Conservation (phyloP, 108 stramenopile genomes). For the Fragilaria crotonensis region DNA sequence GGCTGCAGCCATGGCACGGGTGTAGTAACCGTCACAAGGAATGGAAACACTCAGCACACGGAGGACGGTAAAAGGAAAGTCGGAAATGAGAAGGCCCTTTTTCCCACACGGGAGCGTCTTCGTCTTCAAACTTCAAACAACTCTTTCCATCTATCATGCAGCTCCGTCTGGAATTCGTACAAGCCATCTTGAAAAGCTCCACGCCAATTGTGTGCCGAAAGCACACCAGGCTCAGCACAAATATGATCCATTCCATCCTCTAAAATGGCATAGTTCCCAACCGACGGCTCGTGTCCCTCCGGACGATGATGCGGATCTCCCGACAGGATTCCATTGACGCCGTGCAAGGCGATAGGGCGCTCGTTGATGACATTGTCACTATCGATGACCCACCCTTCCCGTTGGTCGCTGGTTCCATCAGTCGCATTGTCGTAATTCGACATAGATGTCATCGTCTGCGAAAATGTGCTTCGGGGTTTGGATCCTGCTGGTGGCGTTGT, state of each 20-base stretch:
- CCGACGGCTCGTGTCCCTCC: too few species aligned
- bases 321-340: conserved; percentile 59
- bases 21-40: conserved; percentile 49
- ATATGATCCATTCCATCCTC: conserved; percentile 52
- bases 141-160: conserved; percentile 50
- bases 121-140: too few species aligned
- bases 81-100: conserved; percentile 52
- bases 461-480: too few species aligned
- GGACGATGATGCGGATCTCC: too few species aligned
- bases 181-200: conserved; percentile 50
- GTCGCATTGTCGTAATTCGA: too few species aligned
- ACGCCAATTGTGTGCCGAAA: conserved; percentile 40
- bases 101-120: conserved; percentile 38
- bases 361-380: conserved; percentile 28
- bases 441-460: too few species aligned
- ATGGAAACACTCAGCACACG: conserved; percentile 50
- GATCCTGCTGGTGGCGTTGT: too few species aligned
- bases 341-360: conserved; percentile 56
- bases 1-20: conserved; percentile 31
- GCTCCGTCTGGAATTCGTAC: conserved; percentile 42
- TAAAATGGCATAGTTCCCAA: conserved; percentile 30
- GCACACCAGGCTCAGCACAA: conserved; percentile 44
- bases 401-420: too few species aligned
- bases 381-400: conserved; percentile 34
- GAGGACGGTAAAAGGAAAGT: conserved; percentile 64